Percentiles rank a stretch among this genome's conserved stretches.
These are phyloP conservation scores for Aquilaria yunnanensis DNA, from an alignment of 345 rosid species.

Conservation along the genomic window DNA sequence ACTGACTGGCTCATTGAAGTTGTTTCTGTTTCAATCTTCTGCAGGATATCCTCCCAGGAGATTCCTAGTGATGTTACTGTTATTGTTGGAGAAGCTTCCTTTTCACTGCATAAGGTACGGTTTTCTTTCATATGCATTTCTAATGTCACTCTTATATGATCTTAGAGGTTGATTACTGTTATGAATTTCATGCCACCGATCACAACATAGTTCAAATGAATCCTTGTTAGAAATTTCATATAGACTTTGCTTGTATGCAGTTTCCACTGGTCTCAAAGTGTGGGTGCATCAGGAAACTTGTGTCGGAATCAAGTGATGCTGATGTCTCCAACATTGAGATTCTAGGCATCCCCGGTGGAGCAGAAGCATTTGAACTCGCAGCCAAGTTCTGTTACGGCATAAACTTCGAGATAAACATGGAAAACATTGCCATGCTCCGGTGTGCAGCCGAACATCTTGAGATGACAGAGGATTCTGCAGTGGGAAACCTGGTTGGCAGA, in stretches of 20 bases:
- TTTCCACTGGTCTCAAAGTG: slow-evolving; percentile 79
- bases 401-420: slow-evolving; percentile 71
- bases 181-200: too few relatives aligned
- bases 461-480: slow-evolving; percentile 79
- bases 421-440: slow-evolving; percentile 72
- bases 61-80: slow-evolving; percentile 87
- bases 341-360: slow-evolving; percentile 62
- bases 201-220: too few relatives aligned
- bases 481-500: slow-evolving; percentile 65
- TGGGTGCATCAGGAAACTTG: slow-evolving; percentile 62
- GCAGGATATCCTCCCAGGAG: slow-evolving; percentile 95
- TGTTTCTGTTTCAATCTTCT: slow-evolving; percentile 10
- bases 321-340: slow-evolving; percentile 47
- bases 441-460: slow-evolving; percentile 85
- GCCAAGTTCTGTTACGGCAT: slow-evolving; percentile 93
- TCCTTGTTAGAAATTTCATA: too few relatives aligned
- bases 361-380: slow-evolving; percentile 78
- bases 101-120: slow-evolving; percentile 77
- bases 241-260: slow-evolving; percentile 28
- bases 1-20: not conserved
- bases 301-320: slow-evolving; percentile 53
- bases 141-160: too few relatives aligned
- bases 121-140: not conserved
- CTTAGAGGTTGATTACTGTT: too few relatives aligned
- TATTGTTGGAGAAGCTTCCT: slow-evolving; percentile 65